Evolutionary conservation across 1,139 yeast species (phyloP), one percentile per base, ranked within the genome.

Genomic region (Nematodospora anomalae): DNA sequence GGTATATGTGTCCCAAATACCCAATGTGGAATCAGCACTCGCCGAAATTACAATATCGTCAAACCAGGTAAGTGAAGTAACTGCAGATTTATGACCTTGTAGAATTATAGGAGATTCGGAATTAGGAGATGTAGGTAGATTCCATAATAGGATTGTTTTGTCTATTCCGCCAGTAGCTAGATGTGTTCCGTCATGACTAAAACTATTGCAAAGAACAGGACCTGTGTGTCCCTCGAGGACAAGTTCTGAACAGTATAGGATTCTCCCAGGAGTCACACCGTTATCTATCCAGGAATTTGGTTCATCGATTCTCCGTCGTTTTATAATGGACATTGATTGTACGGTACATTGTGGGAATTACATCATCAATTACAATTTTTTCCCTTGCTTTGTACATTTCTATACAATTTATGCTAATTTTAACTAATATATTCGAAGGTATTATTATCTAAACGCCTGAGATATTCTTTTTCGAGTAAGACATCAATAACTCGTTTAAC

Each of bases 401-500:
- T 28, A 28, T 16, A 28, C 21, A 16, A 13, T 16, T 11, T n/a
- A n/a, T 14, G 16, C 21, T 11, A 16, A 9, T 25, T n/a, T n/a
- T 60, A 80, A 23, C 96, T 94, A 47, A 89, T 66, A 58, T 90
- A 90, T 50, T 83, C 83, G 55, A 89, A 88, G 33, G 81, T 73
- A 52, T 82, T 85, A 40, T 79, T 81, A 40, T 82, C 92, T 31
- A 79, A 70, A 59, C 97, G 80, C 50, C 79, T 80, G 45, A 90
- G 65, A 57, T 88, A 92, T 53, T 87, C 95, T 60, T 83, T 81
- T 47, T 90, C 97, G 39, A 92, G 84, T 59, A 92, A 75, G 33
- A 75, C 76, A 55, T 88, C 96, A 49, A 92, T 86, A 28, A 90
- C 88, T 56, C 80, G 78, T 66, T 92, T 92, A 53, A 92, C 84